Percentiles rank a stretch among this genome's conserved stretches.
Evolutionary conservation across 2,329 filamentous ascomycete species (phyloP).

Genomic region (Monilinia fructigena): DNA sequence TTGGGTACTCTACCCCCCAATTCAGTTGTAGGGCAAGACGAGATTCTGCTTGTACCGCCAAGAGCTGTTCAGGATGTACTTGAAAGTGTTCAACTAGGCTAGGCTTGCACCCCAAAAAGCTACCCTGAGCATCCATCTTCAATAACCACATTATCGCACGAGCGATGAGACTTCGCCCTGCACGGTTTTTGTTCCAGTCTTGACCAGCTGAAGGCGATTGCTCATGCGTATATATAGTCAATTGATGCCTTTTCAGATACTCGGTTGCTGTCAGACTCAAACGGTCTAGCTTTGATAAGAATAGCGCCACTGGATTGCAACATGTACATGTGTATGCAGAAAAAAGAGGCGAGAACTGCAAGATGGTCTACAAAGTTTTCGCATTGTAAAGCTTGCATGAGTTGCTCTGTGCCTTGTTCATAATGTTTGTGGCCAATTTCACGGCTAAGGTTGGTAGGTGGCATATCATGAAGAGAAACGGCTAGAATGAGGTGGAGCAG

Average conservation of each 20-base stretch:
- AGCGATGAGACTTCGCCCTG: conserved; percentile 23
- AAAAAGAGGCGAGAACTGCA: conserved; percentile 22
- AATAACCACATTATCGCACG: conserved; percentile 25
- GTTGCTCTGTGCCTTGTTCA: conserved; percentile 22
- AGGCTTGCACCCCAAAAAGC: conserved; percentile 25
- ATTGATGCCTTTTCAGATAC: conserved; percentile 16
- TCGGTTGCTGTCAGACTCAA: conserved; percentile 20
- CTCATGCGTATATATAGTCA: neutral
- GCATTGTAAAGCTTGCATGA: conserved; percentile 20
- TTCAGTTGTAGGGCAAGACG: conserved; percentile 26
- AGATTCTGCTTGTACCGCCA: conserved; percentile 20
- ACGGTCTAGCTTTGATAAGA: conserved; percentile 22
- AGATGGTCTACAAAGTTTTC: conserved; percentile 11
- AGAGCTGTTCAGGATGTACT: conserved; percentile 16
- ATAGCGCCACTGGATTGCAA: conserved; percentile 4
- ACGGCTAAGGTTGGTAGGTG: neutral
- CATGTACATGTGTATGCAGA: conserved; percentile 25
- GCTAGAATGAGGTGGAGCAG: conserved; percentile 17
- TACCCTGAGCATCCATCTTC: conserved; percentile 27
- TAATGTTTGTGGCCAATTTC: conserved; percentile 23
- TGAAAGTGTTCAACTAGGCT: conserved; percentile 24
- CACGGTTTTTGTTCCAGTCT: neutral
- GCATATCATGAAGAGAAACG: conserved; percentile 21
- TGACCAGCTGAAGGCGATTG: neutral
- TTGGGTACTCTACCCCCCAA: conserved; percentile 26